Base-by-base conservation (phyloP, 345 rosid genomes). In the Raphanus raphanistrum region DNA sequence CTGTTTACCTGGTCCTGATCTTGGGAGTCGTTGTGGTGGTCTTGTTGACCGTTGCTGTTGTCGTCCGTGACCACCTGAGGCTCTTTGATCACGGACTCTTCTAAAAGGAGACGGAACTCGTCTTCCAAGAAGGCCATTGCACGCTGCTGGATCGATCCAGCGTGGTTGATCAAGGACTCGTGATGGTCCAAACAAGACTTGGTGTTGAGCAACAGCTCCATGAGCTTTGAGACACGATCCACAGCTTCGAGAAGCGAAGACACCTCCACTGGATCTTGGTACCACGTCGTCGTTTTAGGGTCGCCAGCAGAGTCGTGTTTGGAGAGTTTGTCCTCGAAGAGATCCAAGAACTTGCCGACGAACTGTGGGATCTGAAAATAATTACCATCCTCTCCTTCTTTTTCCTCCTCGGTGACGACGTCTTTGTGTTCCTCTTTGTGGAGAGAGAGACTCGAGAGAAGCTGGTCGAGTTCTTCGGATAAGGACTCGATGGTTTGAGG, bases 41-140 rank as follows among this genome's bases (percentile, higher is more conserved):
- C 80, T 66, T 76, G 80, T 29, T 80, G 79, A 74, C 31, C 4
- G 73, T 79, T 32, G 35, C 6, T 32, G 35, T 32, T 76, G 55
- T 82, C 83, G 2, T 70, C 75, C 0, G 63, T 3, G 43, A 71
- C 43, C 12, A 78, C 68, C 25, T 2, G n/a, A 0, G 70, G 59
- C 54, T 80, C 85, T 35, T 43, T 78, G 48, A 31, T 48, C 28
- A 38, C 79, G 0, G 76, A 33, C 45, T 86, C 90, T 73, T 86
- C 90, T 16, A 89, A 70, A 28, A 85, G 74, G 32, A 61, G 27
- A 81, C 93, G 86, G 76, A 94, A 88, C 64, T 92, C 92, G 4
- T 88, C 94, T 76, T 92, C 97, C 78, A 92, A 77, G 77, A 76
- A 83, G 10, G 86, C 76, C 98, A 92, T 87, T 4, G 87, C 94